Conservation (phyloP, 1,139 yeast genomes). For the Magnusiomyces clavatus region DNA sequence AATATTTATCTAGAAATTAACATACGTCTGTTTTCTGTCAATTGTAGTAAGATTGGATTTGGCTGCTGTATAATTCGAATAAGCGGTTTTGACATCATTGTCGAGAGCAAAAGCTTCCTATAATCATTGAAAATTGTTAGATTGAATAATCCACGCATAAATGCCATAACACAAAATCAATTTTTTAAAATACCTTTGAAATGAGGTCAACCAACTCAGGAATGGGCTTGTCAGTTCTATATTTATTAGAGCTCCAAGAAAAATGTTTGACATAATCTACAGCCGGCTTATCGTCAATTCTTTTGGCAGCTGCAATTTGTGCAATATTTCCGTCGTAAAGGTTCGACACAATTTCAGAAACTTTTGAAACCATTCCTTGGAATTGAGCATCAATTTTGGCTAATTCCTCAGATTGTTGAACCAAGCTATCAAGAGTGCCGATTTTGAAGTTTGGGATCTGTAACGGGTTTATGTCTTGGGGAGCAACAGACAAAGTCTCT, state of each 20-base stretch:
- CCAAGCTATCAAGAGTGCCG: constrained; percentile 88
- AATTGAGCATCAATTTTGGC: constrained; percentile 72
- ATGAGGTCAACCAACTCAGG: constrained; percentile 64
- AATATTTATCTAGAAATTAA: constrained; percentile 7
- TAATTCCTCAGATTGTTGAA: constrained; percentile 85
- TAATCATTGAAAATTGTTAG: background rate
- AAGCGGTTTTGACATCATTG: constrained; percentile 66
- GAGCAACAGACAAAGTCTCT: constrained; percentile 22
- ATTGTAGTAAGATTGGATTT: constrained; percentile 79
- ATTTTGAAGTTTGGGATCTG: constrained; percentile 84
- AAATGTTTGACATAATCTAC: constrained; percentile 64
- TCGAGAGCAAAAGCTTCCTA: constrained; percentile 74
- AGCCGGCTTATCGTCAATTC: constrained; percentile 44
- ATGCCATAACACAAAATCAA: background rate
- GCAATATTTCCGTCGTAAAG: constrained; percentile 43
- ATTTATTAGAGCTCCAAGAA: constrained; percentile 82
- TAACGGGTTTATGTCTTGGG: constrained; percentile 35
- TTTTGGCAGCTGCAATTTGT: constrained; percentile 40
- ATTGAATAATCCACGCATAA: background rate
- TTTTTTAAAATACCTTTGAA: constrained; percentile 33
- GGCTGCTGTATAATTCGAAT: constrained; percentile 68
- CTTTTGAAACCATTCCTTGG: constrained; percentile 58
- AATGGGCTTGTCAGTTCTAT: constrained; percentile 76
- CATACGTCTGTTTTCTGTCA: constrained; percentile 68
- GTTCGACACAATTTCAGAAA: constrained; percentile 57